Conservation (phyloP, 1,284 basidiomycete species). For the Malassezia obtusa region DNA sequence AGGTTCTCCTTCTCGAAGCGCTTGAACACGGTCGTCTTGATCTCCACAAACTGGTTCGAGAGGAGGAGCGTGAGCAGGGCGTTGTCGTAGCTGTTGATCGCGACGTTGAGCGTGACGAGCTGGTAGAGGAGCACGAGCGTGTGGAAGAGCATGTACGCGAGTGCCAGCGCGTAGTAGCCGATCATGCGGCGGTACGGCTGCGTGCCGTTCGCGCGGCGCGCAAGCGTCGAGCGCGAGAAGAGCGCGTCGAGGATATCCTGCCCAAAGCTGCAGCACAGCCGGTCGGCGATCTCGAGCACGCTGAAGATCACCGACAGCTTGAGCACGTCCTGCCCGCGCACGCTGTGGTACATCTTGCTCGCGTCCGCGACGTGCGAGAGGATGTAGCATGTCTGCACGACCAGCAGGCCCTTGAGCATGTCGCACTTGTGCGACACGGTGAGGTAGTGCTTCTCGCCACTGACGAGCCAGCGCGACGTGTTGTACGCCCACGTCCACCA, state of each 20-base stretch:
- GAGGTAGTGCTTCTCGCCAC: slow-evolving; percentile 28
- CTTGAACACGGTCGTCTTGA: slow-evolving; percentile 98
- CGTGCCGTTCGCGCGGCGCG: slow-evolving; percentile 52
- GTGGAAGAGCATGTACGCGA: slow-evolving; percentile 68
- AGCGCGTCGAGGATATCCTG: slow-evolving; percentile 94
- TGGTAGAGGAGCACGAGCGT: slow-evolving; percentile 95
- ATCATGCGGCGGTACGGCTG: slow-evolving; percentile 60
- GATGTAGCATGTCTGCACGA: slow-evolving; percentile 65
- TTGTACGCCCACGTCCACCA: slow-evolving; percentile 29
- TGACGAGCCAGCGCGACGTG: slow-evolving; percentile 22
- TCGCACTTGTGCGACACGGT: slow-evolving; percentile 73
- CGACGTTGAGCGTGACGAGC: slow-evolving; percentile 87
- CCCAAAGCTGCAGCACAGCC: slow-evolving; percentile 88
- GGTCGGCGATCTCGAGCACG: slow-evolving; percentile 72
- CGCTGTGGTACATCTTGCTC: slow-evolving; percentile 96
- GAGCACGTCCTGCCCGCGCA: slow-evolving; percentile 74
- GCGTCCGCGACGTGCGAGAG: slow-evolving; percentile 79
- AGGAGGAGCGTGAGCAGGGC: slow-evolving; percentile 85
- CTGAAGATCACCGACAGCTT: slow-evolving; percentile 99
- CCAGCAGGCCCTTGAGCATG: slow-evolving; percentile 67
- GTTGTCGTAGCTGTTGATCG: slow-evolving; percentile 96
- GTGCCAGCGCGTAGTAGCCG: slow-evolving; percentile 72
- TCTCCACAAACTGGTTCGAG: slow-evolving; percentile 98
- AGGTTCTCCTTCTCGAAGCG: slow-evolving; percentile 98
- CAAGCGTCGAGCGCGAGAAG: slow-evolving; percentile 81